Evolutionary conservation across 2,329 filamentous ascomycete species (phyloP), one percentile per base, ranked within the genome.

Genomic region (Akanthomyces lecanii): DNA sequence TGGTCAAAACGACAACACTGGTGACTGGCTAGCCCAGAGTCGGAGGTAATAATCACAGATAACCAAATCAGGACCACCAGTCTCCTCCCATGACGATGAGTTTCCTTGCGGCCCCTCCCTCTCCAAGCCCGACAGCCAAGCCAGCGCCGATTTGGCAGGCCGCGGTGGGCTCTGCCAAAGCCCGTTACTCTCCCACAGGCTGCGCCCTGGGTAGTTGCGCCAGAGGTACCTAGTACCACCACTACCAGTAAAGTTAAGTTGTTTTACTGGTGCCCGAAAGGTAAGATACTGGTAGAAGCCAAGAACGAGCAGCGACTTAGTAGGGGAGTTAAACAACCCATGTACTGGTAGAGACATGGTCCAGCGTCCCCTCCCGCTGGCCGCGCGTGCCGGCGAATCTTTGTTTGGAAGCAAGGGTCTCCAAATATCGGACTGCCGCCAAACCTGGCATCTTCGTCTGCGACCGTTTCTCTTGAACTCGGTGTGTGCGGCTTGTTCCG

Each of bases 301-400:
- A 40, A 40, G 38, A 2, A 36, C 38, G 14, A 48, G 14, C 12
- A 16, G 12, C 21, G 1, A 21, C 21, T 1, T n/a, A 12, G 25
- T 8, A 12, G 16, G 28, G 5, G 14, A 30, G 25, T 50, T 14
- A 14, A 51, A 23, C 25, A 52, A 33, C 50, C 30, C 18, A 36
- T 33, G 10, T 12, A 21, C n/a, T 38, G 30, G 21, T 23, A 38
- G 33, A 16, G n/a, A 21, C 30, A 23, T 52, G 30, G 30, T n/a
- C 30, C 30, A 23, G 18, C 18, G 21, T 36, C 5, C 11, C n/a
- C 4, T 33, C 50, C 28, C 50, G 50, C 50, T 33, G 50, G 25
- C 50, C 50, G 50, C 50, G 50, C 50, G 30, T 52, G 50, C 50
- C 50, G 50, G 50, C 28, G 50, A n/a, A 33, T 52, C 50, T 16